phyloP scores from a whole-genome alignment of 164 flowering plant genomes.

The Stephania cephalantha region DNA sequence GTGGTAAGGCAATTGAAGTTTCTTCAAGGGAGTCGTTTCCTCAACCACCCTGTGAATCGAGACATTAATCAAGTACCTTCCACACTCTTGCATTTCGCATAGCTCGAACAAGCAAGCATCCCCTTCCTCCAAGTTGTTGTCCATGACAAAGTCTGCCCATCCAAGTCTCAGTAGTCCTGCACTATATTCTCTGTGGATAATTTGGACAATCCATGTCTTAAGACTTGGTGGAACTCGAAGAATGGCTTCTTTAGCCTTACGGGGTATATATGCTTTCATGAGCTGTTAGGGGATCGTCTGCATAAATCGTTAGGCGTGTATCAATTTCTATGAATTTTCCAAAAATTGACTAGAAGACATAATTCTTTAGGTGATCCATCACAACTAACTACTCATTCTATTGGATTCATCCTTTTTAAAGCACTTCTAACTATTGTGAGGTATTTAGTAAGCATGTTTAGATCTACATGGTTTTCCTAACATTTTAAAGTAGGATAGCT shows the following conservation, averaged over 20 bases:
- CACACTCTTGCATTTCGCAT: neutral
- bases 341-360: no score
- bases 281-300: neutral
- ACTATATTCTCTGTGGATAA: neutral
- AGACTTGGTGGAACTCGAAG: neutral
- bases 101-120: conserved; percentile 4
- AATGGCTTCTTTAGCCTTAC: neutral
- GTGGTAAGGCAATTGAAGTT: neutral
- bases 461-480: neutral
- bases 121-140: conserved; percentile 7
- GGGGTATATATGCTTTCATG: neutral
- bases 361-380: neutral
- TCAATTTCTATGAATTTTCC: no score
- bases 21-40: neutral
- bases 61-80: neutral
- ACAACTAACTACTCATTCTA: no score
- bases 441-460: no score
- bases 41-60: neutral
- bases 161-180: neutral
- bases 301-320: neutral
- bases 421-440: neutral
- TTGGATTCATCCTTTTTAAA: neutral
- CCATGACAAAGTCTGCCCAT: conserved; percentile 3
- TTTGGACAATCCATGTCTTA: neutral
- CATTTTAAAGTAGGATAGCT: no score